Evolutionary conservation across 208 protist genomes (phyloP), one percentile per base, ranked within the genome.

Genomic region (Angomonas deanei): DNA sequence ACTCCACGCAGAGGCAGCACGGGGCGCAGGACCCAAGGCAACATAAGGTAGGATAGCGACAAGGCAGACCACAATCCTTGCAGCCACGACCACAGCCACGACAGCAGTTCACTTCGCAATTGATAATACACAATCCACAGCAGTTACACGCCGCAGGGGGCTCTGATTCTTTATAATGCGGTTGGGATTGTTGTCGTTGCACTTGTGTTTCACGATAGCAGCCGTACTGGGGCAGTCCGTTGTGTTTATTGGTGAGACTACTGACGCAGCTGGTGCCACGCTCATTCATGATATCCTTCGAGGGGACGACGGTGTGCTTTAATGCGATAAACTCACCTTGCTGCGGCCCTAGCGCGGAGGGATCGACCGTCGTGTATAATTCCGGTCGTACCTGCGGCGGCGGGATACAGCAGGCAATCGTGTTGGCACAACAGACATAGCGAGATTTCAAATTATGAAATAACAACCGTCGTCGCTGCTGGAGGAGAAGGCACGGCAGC

Each of bases 381-480:
- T 84, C 78, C 13, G 78, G 78, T 24, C 72, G 72, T 53, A 77
- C 60, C 23, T 63, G 30, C 24, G 52, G 50, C 17, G 68, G 67
- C 24, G 78, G 73, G 24, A 76, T 62, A 49, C 78, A 84, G 58
- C 73, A 84, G 17, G 73, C 64, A 15, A 84, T 64, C 49, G 71
- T 64, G 3, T 66, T 66, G 2, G 62, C 68, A 52, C 78, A 84
- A 61, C 78, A 84, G 39, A 80, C 62, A 30, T 84, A 80, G 47
- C 70, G 68, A 24, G 70, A 73, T 26, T 42, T 34, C n/a, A 77
- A 19, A 33, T 70, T 49, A 52, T 80, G 65, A 32, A 80, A 65
- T 36, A 84, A 70, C 0, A 84, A 69, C 28, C 21, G 53, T 39
- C 66, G 66, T 0, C 78, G 68, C 50, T 84, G 68, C 52, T 73